phyloP scores from a whole-genome alignment of 306 rosid genomes.

The Nissolia schottii region DNA sequence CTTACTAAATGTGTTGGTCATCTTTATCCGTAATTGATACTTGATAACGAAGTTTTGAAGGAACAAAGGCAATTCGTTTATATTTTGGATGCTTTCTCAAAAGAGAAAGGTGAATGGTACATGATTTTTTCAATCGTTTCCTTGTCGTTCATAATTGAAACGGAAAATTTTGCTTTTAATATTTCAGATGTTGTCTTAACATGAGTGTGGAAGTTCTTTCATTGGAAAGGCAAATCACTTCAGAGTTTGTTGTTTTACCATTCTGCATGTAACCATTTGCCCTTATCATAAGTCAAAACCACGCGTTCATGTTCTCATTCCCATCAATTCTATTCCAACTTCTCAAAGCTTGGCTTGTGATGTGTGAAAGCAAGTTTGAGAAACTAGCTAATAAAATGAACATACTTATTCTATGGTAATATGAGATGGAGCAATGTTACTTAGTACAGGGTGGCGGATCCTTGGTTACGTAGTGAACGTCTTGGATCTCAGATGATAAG shows the following conservation, averaged over 20 bases:
- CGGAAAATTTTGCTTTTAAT: neutral
- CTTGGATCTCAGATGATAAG: too few relatives aligned
- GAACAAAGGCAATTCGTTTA: neutral
- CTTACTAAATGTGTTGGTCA: too few relatives aligned
- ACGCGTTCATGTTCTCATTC: neutral
- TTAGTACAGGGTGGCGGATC: too few relatives aligned
- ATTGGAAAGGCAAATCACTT: neutral
- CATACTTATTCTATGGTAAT: neutral
- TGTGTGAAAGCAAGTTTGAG: neutral
- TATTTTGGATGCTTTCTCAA: constrained; percentile 2
- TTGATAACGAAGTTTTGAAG: constrained; percentile 21
- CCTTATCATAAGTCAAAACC: constrained; percentile 11
- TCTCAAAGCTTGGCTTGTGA: neutral
- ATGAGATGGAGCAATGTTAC: too few relatives aligned
- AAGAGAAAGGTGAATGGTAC: constrained; percentile 13
- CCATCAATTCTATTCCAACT: neutral
- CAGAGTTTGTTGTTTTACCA: neutral
- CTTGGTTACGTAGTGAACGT: too few relatives aligned
- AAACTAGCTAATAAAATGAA: neutral
- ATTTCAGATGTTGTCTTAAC: constrained; percentile 14
- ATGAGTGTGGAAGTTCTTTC: constrained; percentile 21
- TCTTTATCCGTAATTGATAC: too few relatives aligned
- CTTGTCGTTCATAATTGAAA: constrained; percentile 18
- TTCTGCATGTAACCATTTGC: neutral
- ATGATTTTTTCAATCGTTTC: neutral